phyloP scores from a whole-genome alignment of 805 yeast genomes.

The Clavispora carvajalis region DNA sequence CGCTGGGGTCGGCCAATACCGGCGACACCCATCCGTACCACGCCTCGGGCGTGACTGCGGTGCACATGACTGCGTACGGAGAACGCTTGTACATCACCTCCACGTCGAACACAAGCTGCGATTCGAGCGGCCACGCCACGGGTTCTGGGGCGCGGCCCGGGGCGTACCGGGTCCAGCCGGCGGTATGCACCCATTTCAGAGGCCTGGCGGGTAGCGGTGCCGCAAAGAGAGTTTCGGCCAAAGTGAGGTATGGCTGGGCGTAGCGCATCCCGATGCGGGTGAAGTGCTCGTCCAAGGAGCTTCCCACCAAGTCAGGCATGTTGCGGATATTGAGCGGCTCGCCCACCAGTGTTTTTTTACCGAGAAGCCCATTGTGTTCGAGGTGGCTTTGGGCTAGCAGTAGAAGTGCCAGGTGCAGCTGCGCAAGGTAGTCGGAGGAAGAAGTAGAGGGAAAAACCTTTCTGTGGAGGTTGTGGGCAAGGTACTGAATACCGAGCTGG shows the following conservation, averaged over 20 bases:
- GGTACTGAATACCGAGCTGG: constrained; percentile 76
- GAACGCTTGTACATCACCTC: constrained; percentile 78
- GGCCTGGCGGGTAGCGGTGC: constrained; percentile 42
- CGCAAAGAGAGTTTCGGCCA: constrained; percentile 42
- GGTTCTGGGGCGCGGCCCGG: constrained; percentile 45
- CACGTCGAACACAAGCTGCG: constrained; percentile 78
- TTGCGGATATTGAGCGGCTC: constrained; percentile 53
- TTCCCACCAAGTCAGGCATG: constrained; percentile 73
- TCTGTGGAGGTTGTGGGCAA: constrained; percentile 51
- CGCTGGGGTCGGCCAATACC: constrained; percentile 45
- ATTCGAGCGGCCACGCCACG: constrained; percentile 69
- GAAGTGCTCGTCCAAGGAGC: constrained; percentile 79
- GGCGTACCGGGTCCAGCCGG: constrained; percentile 83
- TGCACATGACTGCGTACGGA: constrained; percentile 72
- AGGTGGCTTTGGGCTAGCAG: constrained; percentile 59
- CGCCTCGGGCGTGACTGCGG: constrained; percentile 68
- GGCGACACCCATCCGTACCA: constrained; percentile 98
- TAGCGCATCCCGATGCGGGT: constrained; percentile 57
- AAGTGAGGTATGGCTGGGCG: constrained; percentile 53
- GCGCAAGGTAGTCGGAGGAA: constrained; percentile 23
- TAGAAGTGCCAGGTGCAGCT: constrained; percentile 25
- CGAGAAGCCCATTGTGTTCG: constrained; percentile 58
- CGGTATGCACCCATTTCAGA: constrained; percentile 45
- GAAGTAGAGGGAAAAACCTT: constrained; percentile 52
- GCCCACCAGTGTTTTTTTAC: constrained; percentile 61